A percentile compares a stretch with the other conserved stretches of the same genome.
Conservation (phyloP, 805 yeast genomes). For the Saturnispora galanensis region DNA sequence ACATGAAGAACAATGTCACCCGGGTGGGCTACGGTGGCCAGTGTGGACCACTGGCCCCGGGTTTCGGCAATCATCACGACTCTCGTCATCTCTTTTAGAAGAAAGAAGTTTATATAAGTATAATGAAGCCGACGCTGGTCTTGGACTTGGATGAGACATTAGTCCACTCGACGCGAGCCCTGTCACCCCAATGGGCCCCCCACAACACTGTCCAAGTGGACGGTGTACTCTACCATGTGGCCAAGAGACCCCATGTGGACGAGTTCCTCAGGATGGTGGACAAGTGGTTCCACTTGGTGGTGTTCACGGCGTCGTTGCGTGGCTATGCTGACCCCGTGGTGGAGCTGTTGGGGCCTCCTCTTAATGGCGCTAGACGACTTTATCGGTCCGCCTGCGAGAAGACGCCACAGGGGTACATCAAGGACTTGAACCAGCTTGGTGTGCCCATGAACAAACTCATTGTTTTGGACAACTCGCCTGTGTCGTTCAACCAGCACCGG, state of each 20-base stretch:
- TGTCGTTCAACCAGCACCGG: constrained; percentile 74
- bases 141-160: constrained; percentile 91
- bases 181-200: background rate
- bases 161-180: constrained; percentile 55
- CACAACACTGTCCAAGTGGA: constrained; percentile 1
- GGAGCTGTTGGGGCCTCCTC: constrained; percentile 29
- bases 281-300: constrained; percentile 80
- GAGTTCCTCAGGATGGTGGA: constrained; percentile 67
- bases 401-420: constrained; percentile 66
- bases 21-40: background rate
- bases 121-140: constrained; percentile 46
- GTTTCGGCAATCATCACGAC: constrained; percentile 1
- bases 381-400: constrained; percentile 13
- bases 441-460: constrained; percentile 36
- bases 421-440: constrained; percentile 37
- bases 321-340: constrained; percentile 97
- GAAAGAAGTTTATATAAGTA: constrained; percentile 20
- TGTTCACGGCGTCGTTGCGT: constrained; percentile 89
- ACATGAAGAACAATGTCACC: constrained; percentile 2
- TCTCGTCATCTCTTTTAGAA: constrained; percentile 20
- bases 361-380: constrained; percentile 63
- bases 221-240: constrained; percentile 60
- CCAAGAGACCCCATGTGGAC: constrained; percentile 88
- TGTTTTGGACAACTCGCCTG: constrained; percentile 88
- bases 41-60: constrained; percentile 5